Percentiles rank a stretch among this genome's conserved stretches.
Conservation (phyloP, 2,329 filamentous ascomycete species). For the Diaporthe humulicola region DNA sequence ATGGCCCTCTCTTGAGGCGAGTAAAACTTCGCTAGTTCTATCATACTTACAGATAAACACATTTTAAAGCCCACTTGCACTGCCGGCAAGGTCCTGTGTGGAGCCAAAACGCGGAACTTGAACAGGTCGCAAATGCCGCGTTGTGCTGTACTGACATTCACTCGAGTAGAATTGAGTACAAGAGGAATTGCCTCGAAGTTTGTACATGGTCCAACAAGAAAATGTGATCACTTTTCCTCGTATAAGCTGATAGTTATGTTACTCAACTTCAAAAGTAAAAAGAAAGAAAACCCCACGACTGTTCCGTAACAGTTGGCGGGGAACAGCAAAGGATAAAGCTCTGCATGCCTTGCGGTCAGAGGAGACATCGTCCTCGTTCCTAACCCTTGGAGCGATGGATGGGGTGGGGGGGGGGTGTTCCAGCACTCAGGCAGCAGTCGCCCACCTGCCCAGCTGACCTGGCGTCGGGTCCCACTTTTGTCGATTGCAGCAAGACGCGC, state of each 20-base stretch:
- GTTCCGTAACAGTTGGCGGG: background rate
- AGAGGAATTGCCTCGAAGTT: background rate
- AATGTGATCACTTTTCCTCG: background rate
- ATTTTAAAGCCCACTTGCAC: background rate
- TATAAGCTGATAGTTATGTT: background rate
- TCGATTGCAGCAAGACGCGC: constrained; percentile 10
- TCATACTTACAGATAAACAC: too few species aligned
- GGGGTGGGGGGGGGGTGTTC: background rate
- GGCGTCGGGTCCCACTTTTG: constrained; percentile 16
- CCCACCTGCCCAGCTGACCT: constrained; percentile 13
- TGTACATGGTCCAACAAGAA: background rate
- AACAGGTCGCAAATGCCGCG: background rate
- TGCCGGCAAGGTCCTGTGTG: background rate
- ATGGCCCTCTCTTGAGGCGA: background rate
- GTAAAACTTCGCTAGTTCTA: background rate
- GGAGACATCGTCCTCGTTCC: background rate
- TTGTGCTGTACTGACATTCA: background rate
- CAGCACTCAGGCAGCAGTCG: constrained; percentile 1
- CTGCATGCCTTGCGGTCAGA: background rate
- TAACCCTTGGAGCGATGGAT: background rate
- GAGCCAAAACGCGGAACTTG: background rate
- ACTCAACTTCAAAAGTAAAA: too few species aligned
- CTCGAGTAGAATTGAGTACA: background rate
- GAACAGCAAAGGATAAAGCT: background rate
- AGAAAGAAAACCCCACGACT: background rate